Evolutionary conservation across 495 filamentous ascomycete species (phyloP).

Genomic region (Sporormia fimetaria): DNA sequence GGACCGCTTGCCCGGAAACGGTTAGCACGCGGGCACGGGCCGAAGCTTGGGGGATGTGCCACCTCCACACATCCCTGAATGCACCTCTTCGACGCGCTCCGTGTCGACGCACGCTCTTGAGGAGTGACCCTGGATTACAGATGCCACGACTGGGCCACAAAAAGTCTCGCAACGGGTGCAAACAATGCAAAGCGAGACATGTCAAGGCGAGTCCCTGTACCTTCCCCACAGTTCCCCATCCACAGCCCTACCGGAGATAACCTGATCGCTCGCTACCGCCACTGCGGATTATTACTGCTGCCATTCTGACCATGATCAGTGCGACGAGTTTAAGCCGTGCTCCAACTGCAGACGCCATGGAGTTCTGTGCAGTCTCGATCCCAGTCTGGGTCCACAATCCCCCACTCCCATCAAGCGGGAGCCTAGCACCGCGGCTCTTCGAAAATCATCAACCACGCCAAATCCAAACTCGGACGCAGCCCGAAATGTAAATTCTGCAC

Average conservation of each 20-base stretch:
- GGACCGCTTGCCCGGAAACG: no score
- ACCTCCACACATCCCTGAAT: no score
- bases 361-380: conserved; percentile 17
- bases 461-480: not conserved
- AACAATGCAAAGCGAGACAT: conserved; percentile 22
- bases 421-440: no score
- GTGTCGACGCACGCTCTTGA: no score
- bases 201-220: conserved; percentile 14
- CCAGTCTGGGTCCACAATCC: conserved; percentile 13
- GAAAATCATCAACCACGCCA: not conserved
- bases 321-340: conserved; percentile 21
- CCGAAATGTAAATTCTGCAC: no score
- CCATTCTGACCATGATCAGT: conserved; percentile 4
- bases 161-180: conserved; percentile 22
- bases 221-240: not conserved
- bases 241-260: not conserved
- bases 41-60: no score
- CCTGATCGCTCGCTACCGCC: not conserved
- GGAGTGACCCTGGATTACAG: no score
- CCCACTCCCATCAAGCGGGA: no score
- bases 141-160: conserved; percentile 24
- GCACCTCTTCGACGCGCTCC: no score
- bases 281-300: not conserved
- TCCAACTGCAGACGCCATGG: conserved; percentile 15
- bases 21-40: no score